These are phyloP conservation scores for Citrus trifoliata DNA, from an alignment of 345 rosid genomes.

Conservation along the genomic window DNA sequence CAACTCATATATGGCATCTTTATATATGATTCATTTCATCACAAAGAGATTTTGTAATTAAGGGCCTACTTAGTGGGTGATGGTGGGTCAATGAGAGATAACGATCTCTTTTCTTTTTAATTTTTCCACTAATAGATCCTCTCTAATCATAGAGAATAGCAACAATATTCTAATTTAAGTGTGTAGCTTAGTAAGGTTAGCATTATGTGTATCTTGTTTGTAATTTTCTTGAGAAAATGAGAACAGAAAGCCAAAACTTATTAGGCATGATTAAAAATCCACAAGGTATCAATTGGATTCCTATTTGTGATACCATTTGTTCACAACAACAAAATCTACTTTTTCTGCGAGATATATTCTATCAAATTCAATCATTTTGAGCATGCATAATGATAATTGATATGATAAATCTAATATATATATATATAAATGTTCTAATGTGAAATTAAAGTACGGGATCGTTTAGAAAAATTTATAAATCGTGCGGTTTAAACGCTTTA, in stretches of 20 bases:
- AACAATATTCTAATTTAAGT: conserved; percentile 15
- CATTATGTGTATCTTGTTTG: conserved; percentile 8
- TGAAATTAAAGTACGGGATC: too few species aligned
- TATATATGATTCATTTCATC: conserved; percentile 11
- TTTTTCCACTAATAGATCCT: conserved; percentile 18
- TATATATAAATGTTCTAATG: too few species aligned
- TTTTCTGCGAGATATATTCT: background rate
- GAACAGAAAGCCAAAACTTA: background rate
- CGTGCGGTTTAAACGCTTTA: too few species aligned
- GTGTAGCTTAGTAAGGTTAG: conserved; percentile 11
- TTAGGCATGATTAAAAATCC: conserved; percentile 5
- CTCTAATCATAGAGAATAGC: background rate
- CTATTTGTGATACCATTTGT: background rate
- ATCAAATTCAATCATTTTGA: background rate
- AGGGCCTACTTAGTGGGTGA: conserved; percentile 10
- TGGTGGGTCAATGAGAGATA: conserved; percentile 28
- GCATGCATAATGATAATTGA: background rate
- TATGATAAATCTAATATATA: background rate
- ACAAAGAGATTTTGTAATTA: background rate
- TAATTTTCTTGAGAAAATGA: conserved; percentile 8
- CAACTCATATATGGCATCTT: conserved; percentile 9
- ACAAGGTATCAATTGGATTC: conserved; percentile 9
- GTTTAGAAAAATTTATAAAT: rapidly evolving
- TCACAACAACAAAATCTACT: background rate
- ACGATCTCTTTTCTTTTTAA: background rate